Evolutionary conservation across 768 basidiomycete genomes (phyloP).

Genomic region (Collybia mongolica): DNA sequence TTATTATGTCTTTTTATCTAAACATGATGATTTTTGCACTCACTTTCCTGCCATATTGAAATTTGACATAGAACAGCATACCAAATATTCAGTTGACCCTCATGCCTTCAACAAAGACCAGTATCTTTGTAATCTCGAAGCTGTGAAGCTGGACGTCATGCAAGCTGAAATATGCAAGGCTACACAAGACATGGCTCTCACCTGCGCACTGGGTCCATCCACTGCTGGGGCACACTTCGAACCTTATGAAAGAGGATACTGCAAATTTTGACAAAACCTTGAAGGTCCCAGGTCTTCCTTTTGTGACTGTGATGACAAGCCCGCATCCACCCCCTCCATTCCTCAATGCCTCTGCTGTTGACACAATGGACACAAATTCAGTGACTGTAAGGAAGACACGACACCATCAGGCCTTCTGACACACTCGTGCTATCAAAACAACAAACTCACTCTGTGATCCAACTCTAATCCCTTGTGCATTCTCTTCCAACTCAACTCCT

Average conservation of each 20-base stretch:
- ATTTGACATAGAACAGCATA: not conserved
- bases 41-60: constrained; percentile 14
- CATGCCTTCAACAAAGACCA: too few species aligned
- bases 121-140: not conserved
- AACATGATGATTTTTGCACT: constrained; percentile 6
- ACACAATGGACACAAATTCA: constrained; percentile 8
- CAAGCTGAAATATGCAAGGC: not conserved
- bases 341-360: constrained; percentile 18
- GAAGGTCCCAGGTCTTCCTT: constrained; percentile 4
- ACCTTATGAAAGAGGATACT: not conserved
- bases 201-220: too few species aligned
- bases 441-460: constrained; percentile 1
- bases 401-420: constrained; percentile 7
- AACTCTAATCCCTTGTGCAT: constrained; percentile 4
- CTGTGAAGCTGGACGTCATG: not conserved
- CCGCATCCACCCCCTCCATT: not conserved
- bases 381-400: constrained; percentile 4
- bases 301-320: constrained; percentile 1
- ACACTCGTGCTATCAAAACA: constrained; percentile 5
- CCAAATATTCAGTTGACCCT: constrained; percentile 1
- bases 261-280: not conserved
- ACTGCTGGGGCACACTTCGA: not conserved
- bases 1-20: not conserved
- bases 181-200: not conserved
- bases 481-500: constrained; percentile 5